A percentile compares a stretch with the other conserved stretches of the same genome.
phyloP scores from a whole-genome alignment of 129 eudicot species.

The Saposhnikovia divaricata region DNA sequence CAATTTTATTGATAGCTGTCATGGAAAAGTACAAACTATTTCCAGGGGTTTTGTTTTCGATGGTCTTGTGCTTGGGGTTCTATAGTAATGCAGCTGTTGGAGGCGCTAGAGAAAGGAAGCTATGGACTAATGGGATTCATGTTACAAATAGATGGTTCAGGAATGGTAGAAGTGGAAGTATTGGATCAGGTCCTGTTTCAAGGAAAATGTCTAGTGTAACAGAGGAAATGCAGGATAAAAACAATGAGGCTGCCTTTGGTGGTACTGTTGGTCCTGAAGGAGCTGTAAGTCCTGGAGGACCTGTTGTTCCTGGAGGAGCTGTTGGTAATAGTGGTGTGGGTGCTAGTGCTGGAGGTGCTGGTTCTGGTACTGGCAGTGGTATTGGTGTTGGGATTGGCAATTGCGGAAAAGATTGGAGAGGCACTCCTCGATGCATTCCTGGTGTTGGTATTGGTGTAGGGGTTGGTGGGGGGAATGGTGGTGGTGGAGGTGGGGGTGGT shows the following conservation, averaged over 20 bases:
- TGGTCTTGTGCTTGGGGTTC: background rate
- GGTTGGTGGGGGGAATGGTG: constrained; percentile 15
- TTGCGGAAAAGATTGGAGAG: background rate
- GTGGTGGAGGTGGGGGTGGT: constrained; percentile 16
- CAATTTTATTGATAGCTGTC: background rate
- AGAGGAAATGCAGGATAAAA: constrained; percentile 9
- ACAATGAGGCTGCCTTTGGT: background rate
- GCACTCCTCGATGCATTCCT: constrained; percentile 1
- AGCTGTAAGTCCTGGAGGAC: constrained; percentile 7
- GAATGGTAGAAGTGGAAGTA: constrained; percentile 10
- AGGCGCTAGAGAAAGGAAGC: constrained; percentile 17
- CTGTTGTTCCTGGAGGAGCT: constrained; percentile 13
- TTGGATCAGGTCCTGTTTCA: constrained; percentile 19
- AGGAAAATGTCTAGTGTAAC: constrained; percentile 9
- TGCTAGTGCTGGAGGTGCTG: constrained; percentile 19
- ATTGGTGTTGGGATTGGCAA: constrained; percentile 13
- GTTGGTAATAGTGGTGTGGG: constrained; percentile 19
- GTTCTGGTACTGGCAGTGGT: constrained; percentile 20
- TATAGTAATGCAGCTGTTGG: background rate
- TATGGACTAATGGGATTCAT: constrained; percentile 8
- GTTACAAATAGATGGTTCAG: background rate
- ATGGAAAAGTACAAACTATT: background rate
- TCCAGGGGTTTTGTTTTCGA: background rate
- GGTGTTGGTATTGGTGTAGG: constrained; percentile 9
- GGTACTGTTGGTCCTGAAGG: background rate